Percentiles rank a stretch among this genome's conserved stretches.
These are phyloP conservation scores for Neocallimastix lanati DNA, from an alignment of 192 early-diverging fungal species.

Conservation along the genomic window DNA sequence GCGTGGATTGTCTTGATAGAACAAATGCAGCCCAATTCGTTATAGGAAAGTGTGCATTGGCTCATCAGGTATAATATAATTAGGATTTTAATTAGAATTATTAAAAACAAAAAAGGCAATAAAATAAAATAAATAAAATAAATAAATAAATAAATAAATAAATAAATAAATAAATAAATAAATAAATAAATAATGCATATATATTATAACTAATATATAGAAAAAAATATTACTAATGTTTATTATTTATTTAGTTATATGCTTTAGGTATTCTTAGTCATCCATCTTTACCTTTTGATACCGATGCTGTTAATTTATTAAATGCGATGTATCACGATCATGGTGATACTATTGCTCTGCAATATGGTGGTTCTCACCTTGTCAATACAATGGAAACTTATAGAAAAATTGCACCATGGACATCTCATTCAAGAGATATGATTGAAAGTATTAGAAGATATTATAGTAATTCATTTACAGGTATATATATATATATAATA, in stretches of 20 bases:
- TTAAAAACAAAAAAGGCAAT: no score
- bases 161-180: no score
- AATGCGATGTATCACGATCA: constrained; percentile 96
- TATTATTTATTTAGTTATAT: constrained; percentile 40
- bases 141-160: no score
- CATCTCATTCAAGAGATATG: constrained; percentile 86
- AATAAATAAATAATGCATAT: not conserved
- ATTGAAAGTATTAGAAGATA: constrained; percentile 82
- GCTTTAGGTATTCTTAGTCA: constrained; percentile 67
- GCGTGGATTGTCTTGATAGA: constrained; percentile 94
- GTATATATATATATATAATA: no score
- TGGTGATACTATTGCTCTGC: constrained; percentile 84
- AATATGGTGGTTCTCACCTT: constrained; percentile 91
- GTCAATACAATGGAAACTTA: constrained; percentile 98
- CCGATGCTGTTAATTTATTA: constrained; percentile 78
- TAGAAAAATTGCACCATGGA: constrained; percentile 82
- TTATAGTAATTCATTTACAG: constrained; percentile 84
- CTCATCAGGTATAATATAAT: constrained; percentile 38
- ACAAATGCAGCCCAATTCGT: constrained; percentile 95
- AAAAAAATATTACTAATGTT: no score
- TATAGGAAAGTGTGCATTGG: constrained; percentile 83
- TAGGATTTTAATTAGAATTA: no score
- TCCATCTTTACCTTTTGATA: constrained; percentile 72
- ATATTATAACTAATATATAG: no score
- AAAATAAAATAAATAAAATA: no score